Evolutionary conservation across 106 monocot species (phyloP).

Genomic region (Platanthera zijinensis): DNA sequence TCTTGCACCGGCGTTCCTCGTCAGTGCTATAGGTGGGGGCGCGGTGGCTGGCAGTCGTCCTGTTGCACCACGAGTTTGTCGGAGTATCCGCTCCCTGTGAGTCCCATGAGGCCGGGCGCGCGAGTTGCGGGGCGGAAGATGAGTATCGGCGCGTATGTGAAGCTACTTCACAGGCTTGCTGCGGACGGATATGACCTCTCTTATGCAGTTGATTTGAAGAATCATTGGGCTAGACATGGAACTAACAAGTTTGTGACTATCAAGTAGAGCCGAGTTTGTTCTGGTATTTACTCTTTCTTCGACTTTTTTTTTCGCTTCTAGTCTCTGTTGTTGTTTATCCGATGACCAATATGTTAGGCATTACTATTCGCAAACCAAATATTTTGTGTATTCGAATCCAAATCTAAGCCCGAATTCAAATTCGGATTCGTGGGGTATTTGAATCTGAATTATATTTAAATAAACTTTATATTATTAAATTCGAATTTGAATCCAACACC

Average conservation of each 20-base stretch:
- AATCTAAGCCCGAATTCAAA: no score
- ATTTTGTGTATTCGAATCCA: background rate
- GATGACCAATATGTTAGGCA: background rate
- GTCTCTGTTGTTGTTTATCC: background rate
- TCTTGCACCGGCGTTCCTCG: slow-evolving; percentile 57
- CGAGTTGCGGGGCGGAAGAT: slow-evolving; percentile 69
- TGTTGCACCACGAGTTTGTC: slow-evolving; percentile 69
- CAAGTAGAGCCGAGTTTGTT: slow-evolving; percentile 17
- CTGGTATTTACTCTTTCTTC: background rate
- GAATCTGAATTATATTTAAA: no score
- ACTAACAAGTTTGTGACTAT: slow-evolving; percentile 71
- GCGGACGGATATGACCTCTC: slow-evolving; percentile 43
- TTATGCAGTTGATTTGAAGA: slow-evolving; percentile 49
- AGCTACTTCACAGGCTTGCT: slow-evolving; percentile 52
- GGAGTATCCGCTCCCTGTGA: slow-evolving; percentile 76
- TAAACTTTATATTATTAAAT: no score
- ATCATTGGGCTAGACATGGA: slow-evolving; percentile 65
- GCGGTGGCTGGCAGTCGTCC: slow-evolving; percentile 77
- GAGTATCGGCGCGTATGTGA: slow-evolving; percentile 63
- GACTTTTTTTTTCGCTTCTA: background rate
- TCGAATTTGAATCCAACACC: no score
- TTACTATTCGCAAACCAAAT: background rate
- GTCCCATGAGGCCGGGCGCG: slow-evolving; percentile 43
- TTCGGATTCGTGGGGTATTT: no score
- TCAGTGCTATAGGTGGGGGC: slow-evolving; percentile 73